phyloP scores from a whole-genome alignment of 768 basidiomycete genomes.

The Tylopilus plumbeoviolaceoides region DNA sequence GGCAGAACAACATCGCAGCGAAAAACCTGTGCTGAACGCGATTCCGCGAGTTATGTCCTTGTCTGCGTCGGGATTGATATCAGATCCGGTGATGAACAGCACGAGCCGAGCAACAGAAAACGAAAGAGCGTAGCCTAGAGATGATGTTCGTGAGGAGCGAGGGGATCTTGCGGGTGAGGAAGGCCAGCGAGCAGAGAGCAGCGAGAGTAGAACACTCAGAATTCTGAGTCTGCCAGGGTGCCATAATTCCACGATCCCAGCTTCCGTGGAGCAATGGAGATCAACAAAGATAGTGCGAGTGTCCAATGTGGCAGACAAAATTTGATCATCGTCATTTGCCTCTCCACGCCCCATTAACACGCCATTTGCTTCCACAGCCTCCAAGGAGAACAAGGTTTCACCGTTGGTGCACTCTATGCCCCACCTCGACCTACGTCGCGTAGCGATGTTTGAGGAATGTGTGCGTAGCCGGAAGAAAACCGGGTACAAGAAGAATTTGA shows the following conservation, averaged over 20 bases:
- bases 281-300: conserved; percentile 42
- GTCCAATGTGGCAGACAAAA: conserved; percentile 38
- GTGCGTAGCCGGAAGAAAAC: conserved; percentile 51
- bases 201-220: conserved; percentile 47
- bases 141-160: conserved; percentile 37
- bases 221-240: conserved; percentile 53
- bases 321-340: conserved; percentile 43
- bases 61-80: conserved; percentile 71
- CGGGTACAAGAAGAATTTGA: conserved; percentile 45
- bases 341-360: conserved; percentile 45
- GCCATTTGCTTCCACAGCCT: conserved; percentile 47
- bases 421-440: conserved; percentile 26
- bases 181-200: conserved; percentile 26
- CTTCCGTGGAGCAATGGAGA: conserved; percentile 50
- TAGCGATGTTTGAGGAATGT: conserved; percentile 22
- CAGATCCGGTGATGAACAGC: conserved; percentile 70
- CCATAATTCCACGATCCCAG: conserved; percentile 65
- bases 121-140: conserved; percentile 52
- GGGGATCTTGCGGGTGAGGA: conserved; percentile 9
- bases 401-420: conserved; percentile 37
- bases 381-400: conserved; percentile 57
- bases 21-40: conserved; percentile 51
- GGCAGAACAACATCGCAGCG: conserved; percentile 54
- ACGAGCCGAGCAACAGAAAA: conserved; percentile 59
- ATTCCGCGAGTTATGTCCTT: conserved; percentile 67